Evolutionary conservation across 2,329 filamentous ascomycete species (phyloP), one percentile per base, ranked within the genome.

Genomic region (Myriangium duriaei): DNA sequence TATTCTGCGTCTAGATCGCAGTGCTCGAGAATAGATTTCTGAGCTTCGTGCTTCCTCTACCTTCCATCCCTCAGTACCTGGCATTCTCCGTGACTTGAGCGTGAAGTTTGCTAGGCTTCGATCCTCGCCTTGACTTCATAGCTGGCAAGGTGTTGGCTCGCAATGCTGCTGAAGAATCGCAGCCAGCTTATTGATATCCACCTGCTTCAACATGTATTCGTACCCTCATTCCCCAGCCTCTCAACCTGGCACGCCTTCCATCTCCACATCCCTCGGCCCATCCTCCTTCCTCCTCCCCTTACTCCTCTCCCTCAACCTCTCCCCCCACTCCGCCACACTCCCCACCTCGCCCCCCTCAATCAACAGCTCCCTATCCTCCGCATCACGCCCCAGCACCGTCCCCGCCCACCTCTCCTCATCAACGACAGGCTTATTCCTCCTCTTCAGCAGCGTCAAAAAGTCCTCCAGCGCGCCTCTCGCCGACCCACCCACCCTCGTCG

Each of bases 391-490:
- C 9, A 96, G 67, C 0, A 91, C 72, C 0, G 88, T 94, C 18
- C 84, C 85, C 48, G 80, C 75, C 57, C 85, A 93, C 51, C 88
- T 79, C 7, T 79, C 79, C 52, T 93, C 86, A 51, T 92, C 85
- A 45, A 81, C 83, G 1, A 81, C 82, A 50, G 91, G 92, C 62
- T 79, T 86, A 58, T 93, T 83, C 54, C 92, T 94, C 62, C 87
- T 91, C 60, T 93, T 95, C 30, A 96, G 64, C 4, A 77, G 57
- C 13, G 58, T 65, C 36, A 69, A 43, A 42, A 66, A 68, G 42
- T 68, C 65, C 46, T 68, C 64, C 43, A 62, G 48, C 40, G 51
- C 51, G 51, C 49, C 55, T 40, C 55, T 56, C 48, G 58, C 64
- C 42, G 53, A 53, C 7, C 51, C 55, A 11, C n/a, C 44, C 63